A percentile compares a stretch with the other conserved stretches of the same genome.
phyloP scores from a whole-genome alignment of 2,329 filamentous ascomycete genomes.

The Arthrobotrys musiformis region DNA sequence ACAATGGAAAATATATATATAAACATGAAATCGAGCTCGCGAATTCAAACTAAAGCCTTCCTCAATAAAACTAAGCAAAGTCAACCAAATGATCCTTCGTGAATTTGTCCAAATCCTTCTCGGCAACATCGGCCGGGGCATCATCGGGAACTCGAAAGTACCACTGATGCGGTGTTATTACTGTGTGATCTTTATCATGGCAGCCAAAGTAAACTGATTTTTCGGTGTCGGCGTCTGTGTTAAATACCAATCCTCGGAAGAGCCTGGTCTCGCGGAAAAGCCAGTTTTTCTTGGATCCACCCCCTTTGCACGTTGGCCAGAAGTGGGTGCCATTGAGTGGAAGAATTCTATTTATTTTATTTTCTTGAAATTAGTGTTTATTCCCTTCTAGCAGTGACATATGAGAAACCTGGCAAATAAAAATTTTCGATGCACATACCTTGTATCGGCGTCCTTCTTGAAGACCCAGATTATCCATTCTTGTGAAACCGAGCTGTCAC shows the following conservation, averaged over 20 bases:
- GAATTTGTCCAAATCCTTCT: not conserved
- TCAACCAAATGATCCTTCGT: not conserved
- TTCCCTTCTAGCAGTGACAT: too few species aligned
- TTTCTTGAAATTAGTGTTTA: not conserved
- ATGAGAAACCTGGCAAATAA: too few species aligned
- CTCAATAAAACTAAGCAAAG: not conserved
- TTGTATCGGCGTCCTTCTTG: not conserved
- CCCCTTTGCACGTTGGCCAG: slow-evolving; percentile 3
- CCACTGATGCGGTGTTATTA: slow-evolving; percentile 17
- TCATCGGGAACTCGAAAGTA: not conserved
- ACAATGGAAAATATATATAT: too few species aligned
- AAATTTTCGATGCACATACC: not conserved
- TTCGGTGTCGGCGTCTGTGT: not conserved
- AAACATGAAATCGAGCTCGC: not conserved
- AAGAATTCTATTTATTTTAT: slow-evolving; percentile 14
- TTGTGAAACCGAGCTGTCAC: too few species aligned
- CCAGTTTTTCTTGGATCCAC: not conserved
- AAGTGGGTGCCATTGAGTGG: not conserved
- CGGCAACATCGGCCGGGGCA: not conserved
- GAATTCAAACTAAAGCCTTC: not conserved
- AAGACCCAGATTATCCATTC: slow-evolving; percentile 13
- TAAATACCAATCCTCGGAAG: slow-evolving; percentile 12
- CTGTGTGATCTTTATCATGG: not conserved
- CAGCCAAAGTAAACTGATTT: slow-evolving; percentile 32
- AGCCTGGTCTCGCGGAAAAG: too few species aligned